Conservation (phyloP, 352 stramenopile genomes). For the Phytophthora fragariaefolia region DNA sequence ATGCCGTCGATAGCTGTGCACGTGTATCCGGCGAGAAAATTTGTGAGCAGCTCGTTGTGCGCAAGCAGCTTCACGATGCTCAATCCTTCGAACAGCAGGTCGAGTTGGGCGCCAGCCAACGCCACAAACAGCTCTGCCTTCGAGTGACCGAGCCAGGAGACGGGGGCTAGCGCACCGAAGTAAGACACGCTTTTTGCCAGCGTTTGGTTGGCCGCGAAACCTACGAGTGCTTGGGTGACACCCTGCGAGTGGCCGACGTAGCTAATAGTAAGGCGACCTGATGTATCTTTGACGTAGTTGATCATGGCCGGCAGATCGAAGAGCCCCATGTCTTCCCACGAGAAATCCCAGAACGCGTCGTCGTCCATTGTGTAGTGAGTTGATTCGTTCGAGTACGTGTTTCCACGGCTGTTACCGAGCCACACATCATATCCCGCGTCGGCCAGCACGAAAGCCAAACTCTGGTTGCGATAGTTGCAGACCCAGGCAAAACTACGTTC, state of each 20-base stretch:
- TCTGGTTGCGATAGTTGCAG: slow-evolving; percentile 60
- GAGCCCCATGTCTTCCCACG: slow-evolving; percentile 55
- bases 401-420: slow-evolving; percentile 63
- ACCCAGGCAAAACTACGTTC: slow-evolving; percentile 60
- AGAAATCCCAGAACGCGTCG: slow-evolving; percentile 57
- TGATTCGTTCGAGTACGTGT: slow-evolving; percentile 56
- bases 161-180: slow-evolving; percentile 55
- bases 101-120: slow-evolving; percentile 42
- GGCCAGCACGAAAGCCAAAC: slow-evolving; percentile 53
- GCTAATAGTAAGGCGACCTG: slow-evolving; percentile 41
- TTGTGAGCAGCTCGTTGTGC: slow-evolving; percentile 45
- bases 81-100: slow-evolving; percentile 41
- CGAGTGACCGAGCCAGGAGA: slow-evolving; percentile 44
- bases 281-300: slow-evolving; percentile 43
- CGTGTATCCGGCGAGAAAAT: slow-evolving; percentile 42
- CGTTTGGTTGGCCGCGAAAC: slow-evolving; percentile 56
- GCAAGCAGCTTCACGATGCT: slow-evolving; percentile 44
- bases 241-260: slow-evolving; percentile 66
- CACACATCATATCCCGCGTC: slow-evolving; percentile 67
- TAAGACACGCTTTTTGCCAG: slow-evolving; percentile 55
- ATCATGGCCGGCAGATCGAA: slow-evolving; percentile 56
- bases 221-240: slow-evolving; percentile 55
- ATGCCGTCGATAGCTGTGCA: slow-evolving; percentile 44
- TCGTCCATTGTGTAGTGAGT: slow-evolving; percentile 43
- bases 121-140: slow-evolving; percentile 40